Percentiles rank a stretch among this genome's conserved stretches.
Evolutionary conservation across 2,329 filamentous ascomycete genomes (phyloP).

Genomic region (Pestalotiopsis sp.): DNA sequence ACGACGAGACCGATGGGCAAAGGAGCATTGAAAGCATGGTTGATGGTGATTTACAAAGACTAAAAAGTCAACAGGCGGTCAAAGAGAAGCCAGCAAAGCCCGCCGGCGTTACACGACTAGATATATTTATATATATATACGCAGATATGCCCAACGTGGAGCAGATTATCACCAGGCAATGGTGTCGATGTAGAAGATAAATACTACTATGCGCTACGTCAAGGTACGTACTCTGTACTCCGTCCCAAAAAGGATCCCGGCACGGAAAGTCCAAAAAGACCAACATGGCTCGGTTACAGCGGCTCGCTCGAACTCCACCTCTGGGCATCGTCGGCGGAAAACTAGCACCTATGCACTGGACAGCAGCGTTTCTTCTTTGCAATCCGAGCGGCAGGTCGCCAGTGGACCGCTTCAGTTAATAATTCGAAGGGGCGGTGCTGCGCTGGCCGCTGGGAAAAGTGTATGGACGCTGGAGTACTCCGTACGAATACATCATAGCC

Average conservation of each 20-base stretch:
- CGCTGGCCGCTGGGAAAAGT: background rate
- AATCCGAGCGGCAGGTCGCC: background rate
- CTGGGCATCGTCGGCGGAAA: background rate
- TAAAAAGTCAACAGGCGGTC: background rate
- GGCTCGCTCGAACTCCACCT: background rate
- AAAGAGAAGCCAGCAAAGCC: background rate
- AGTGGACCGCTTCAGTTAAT: background rate
- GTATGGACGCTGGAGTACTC: too few species aligned
- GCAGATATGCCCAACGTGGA: background rate
- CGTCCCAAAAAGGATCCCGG: background rate
- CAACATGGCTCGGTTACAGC: background rate
- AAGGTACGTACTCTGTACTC: background rate
- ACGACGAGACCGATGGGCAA: background rate
- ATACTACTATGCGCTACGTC: background rate
- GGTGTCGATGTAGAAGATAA: background rate
- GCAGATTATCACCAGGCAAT: background rate
- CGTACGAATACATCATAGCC: too few species aligned
- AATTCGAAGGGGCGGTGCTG: background rate
- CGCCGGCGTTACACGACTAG: background rate
- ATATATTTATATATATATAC: background rate
- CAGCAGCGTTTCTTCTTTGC: background rate
- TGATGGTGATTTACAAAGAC: background rate
- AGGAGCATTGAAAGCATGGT: background rate
- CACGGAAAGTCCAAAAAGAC: background rate
- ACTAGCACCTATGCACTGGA: background rate